Conservation (phyloP, 805 yeast genomes). For the Ogataea ramenticola region DNA sequence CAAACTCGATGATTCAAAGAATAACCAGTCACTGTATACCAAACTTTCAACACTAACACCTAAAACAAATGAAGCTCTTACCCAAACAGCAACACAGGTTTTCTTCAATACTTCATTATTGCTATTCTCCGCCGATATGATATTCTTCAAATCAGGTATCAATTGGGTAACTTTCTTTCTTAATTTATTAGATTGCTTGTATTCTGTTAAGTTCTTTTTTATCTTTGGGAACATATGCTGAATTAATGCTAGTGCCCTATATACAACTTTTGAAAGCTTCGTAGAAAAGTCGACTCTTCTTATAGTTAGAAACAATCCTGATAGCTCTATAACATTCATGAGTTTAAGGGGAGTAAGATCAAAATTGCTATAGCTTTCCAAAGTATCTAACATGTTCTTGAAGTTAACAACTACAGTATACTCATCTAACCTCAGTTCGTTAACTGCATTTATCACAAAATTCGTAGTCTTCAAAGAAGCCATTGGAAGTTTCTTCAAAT, state of each 20-base stretch:
- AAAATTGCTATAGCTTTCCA: neutral
- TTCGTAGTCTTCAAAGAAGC: neutral
- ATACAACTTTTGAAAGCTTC: neutral
- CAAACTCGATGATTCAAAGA: slow-evolving; percentile 15
- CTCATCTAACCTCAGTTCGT: slow-evolving; percentile 2
- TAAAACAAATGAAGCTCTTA: slow-evolving; percentile 9
- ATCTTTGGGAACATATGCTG: slow-evolving; percentile 4
- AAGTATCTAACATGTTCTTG: slow-evolving; percentile 1
- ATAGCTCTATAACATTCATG: neutral
- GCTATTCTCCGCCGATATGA: slow-evolving; percentile 8
- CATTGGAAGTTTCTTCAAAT: slow-evolving; percentile 12
- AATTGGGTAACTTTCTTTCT: slow-evolving; percentile 2
- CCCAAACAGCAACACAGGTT: slow-evolving; percentile 14
- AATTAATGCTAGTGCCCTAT: neutral
- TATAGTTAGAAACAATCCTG: neutral
- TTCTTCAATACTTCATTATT: slow-evolving; percentile 8
- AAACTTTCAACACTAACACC: slow-evolving; percentile 13
- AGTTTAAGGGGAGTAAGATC: neutral
- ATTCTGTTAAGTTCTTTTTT: slow-evolving; percentile 3
- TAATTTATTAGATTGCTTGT: neutral
- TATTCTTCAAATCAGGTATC: slow-evolving; percentile 10
- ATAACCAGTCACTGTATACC: slow-evolving; percentile 23
- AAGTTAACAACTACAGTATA: slow-evolving; percentile 6
- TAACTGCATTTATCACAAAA: slow-evolving; percentile 10
- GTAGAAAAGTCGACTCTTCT: neutral